These are phyloP conservation scores for Phialophora chinensis DNA, from an alignment of 2,329 filamentous ascomycete species.

Conservation along the genomic window DNA sequence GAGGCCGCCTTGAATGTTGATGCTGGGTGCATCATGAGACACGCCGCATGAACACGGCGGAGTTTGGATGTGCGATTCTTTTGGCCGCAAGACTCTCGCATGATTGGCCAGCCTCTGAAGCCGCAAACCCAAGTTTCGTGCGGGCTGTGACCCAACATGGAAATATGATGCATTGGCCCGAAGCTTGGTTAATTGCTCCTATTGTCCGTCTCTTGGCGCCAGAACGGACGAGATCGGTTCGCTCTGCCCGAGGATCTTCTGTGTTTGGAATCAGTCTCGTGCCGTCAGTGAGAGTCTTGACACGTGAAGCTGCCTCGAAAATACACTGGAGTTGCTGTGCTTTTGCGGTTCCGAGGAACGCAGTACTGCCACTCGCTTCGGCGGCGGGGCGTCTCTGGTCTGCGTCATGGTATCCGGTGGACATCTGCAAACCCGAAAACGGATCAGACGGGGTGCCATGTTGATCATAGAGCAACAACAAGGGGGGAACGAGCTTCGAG, in stretches of 20 bases:
- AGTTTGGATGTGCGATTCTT: neutral
- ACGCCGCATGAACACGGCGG: constrained; percentile 5
- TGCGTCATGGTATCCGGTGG: neutral
- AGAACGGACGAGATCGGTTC: neutral
- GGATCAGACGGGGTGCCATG: neutral
- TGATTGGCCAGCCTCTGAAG: constrained; percentile 8
- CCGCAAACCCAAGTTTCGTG: neutral
- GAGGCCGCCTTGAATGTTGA: neutral
- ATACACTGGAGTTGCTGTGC: neutral
- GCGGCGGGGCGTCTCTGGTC: neutral
- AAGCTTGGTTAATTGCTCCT: neutral
- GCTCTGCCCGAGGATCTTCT: neutral
- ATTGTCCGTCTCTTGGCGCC: neutral
- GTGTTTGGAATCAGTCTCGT: neutral
- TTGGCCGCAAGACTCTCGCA: neutral
- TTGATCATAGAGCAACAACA: neutral
- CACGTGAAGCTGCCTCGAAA: neutral
- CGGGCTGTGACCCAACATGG: neutral
- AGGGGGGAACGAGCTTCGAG: neutral
- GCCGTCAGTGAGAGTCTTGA: neutral
- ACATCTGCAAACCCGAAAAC: neutral
- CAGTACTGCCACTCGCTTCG: neutral
- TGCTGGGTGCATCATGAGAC: neutral
- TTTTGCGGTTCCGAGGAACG: neutral
- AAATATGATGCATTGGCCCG: neutral